Percentiles rank a stretch among this genome's conserved stretches.
These are phyloP conservation scores for Entophlyctis helioformis DNA, from an alignment of 192 early-diverging fungal genomes.

Conservation along the genomic window DNA sequence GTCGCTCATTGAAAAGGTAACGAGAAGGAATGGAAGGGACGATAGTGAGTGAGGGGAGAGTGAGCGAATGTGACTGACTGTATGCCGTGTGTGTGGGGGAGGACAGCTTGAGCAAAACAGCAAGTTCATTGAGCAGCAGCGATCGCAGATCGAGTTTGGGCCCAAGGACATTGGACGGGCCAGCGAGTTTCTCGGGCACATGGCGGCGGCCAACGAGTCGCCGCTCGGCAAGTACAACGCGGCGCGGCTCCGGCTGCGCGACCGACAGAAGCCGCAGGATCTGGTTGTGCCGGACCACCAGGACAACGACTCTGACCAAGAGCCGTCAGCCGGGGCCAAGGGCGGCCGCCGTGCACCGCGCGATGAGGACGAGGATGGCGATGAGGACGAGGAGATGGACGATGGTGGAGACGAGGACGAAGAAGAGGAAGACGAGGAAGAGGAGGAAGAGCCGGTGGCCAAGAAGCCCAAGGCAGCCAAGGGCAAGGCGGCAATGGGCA, in stretches of 20 bases:
- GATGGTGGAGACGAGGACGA: constrained; percentile 7
- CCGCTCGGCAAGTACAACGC: constrained; percentile 28
- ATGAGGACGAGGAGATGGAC: constrained; percentile 22
- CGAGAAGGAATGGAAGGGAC: too few relatives aligned
- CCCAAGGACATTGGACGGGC: constrained; percentile 30
- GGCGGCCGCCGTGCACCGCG: constrained; percentile 1
- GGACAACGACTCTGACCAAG: constrained; percentile 4
- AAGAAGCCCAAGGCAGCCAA: too few relatives aligned
- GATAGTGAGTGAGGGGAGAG: too few relatives aligned
- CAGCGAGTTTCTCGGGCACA: constrained; percentile 13
- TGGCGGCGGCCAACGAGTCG: constrained; percentile 11
- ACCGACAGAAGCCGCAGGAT: constrained; percentile 19
- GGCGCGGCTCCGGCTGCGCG: constrained; percentile 14
- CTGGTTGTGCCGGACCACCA: constrained; percentile 2
- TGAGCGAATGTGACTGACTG: not conserved
- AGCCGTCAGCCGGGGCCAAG: constrained; percentile 3
- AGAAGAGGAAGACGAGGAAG: too few relatives aligned
- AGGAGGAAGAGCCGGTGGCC: too few relatives aligned
- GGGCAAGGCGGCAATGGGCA: too few relatives aligned
- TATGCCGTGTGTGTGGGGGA: too few relatives aligned
- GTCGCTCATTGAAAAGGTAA: constrained; percentile 72
- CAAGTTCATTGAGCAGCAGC: constrained; percentile 59
- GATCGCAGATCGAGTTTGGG: constrained; percentile 43
- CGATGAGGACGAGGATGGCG: constrained; percentile 15
- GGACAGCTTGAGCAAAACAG: constrained; percentile 64